Evolutionary conservation across 495 filamentous ascomycete genomes (phyloP).

Genomic region (Neurospora discreta): DNA sequence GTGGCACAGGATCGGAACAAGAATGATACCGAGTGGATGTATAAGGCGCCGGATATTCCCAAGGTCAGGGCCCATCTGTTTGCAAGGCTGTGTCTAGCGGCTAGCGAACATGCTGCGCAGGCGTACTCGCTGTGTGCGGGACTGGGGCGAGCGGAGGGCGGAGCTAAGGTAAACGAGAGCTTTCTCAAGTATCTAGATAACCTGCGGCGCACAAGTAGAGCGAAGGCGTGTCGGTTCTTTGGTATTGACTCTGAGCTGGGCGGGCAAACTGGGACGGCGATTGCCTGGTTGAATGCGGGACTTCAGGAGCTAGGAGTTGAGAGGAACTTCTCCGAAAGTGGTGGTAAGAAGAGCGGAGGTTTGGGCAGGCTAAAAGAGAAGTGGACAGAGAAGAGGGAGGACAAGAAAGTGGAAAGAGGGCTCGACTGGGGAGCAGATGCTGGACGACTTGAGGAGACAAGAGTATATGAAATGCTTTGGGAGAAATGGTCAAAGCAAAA

Average conservation of each 20-base stretch:
- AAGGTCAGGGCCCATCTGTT: constrained; percentile 83
- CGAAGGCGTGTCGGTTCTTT: constrained; percentile 80
- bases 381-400: constrained; percentile 57
- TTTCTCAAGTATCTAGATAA: constrained; percentile 63
- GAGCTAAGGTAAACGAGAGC: constrained; percentile 46
- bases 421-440: constrained; percentile 71
- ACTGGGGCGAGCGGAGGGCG: constrained; percentile 13
- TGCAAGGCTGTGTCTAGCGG: constrained; percentile 74
- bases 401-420: constrained; percentile 56
- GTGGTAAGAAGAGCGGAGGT: constrained; percentile 35
- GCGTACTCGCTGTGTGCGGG: constrained; percentile 43
- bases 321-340: constrained; percentile 13
- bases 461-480: constrained; percentile 77
- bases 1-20: constrained; percentile 67
- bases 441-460: constrained; percentile 71
- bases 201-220: constrained; percentile 59
- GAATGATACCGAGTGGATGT: constrained; percentile 86
- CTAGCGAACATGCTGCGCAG: constrained; percentile 53
- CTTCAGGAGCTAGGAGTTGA: constrained; percentile 57
- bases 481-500: constrained; percentile 87
- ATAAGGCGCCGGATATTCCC: constrained; percentile 70
- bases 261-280: constrained; percentile 66
- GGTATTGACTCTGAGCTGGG: constrained; percentile 77
- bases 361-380: constrained; percentile 62
- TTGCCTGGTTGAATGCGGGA: constrained; percentile 73